phyloP scores from a whole-genome alignment of 108 stramenopile genomes.

The Phaeodactylum tricornutum region DNA sequence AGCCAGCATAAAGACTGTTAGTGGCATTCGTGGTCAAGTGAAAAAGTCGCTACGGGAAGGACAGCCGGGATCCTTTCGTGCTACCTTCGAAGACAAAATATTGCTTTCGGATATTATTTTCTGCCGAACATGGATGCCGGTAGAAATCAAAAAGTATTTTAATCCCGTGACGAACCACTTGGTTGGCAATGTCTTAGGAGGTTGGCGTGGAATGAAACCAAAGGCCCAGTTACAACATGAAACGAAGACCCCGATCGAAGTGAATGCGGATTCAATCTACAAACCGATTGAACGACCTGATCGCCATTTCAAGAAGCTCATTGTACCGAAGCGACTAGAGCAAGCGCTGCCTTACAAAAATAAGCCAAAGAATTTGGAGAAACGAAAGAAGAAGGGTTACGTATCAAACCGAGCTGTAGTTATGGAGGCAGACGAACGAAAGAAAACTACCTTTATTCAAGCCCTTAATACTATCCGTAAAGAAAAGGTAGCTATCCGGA shows the following conservation, averaged over 20 bases:
- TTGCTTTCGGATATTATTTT: constrained; percentile 93
- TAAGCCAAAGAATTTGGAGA: constrained; percentile 83
- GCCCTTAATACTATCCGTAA: constrained; percentile 78
- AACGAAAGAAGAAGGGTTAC: constrained; percentile 72
- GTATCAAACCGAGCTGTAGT: constrained; percentile 71
- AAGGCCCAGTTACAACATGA: constrained; percentile 88
- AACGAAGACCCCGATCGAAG: constrained; percentile 81
- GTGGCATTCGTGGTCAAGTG: constrained; percentile 93
- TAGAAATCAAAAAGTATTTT: constrained; percentile 88
- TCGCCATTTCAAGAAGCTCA: constrained; percentile 72
- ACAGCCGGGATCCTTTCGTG: constrained; percentile 88
- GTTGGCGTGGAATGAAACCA: constrained; percentile 86
- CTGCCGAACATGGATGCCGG: constrained; percentile 97
- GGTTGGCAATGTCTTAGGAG: constrained; percentile 34
- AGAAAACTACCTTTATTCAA: constrained; percentile 72
- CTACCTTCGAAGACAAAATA: constrained; percentile 99
- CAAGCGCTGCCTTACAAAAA: constrained; percentile 85
- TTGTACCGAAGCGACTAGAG: constrained; percentile 86
- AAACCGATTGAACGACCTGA: constrained; percentile 89
- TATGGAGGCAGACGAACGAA: constrained; percentile 71
- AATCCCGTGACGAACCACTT: constrained; percentile 92
- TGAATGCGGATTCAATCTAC: constrained; percentile 95
- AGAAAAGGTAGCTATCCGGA: constrained; percentile 67
- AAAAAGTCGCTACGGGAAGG: constrained; percentile 90
- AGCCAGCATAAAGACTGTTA: constrained; percentile 91